phyloP scores from a whole-genome alignment of 768 basidiomycete genomes.

The Tremella fuciformis region DNA sequence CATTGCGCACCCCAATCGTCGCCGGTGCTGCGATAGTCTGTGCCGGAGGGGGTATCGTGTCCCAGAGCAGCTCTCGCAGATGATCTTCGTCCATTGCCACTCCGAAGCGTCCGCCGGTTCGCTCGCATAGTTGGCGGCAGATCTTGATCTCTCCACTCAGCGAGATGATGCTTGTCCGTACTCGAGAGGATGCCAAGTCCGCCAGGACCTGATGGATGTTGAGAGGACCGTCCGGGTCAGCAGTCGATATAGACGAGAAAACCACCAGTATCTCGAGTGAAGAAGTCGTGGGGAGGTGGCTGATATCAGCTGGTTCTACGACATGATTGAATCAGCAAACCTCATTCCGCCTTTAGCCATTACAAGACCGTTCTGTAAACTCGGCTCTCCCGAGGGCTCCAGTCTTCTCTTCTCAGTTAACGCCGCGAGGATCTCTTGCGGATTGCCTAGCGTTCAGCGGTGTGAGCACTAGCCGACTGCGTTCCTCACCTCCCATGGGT shows the following conservation, averaged over 20 bases:
- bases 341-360: conserved; percentile 93
- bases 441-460: conserved; percentile 65
- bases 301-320: conserved; percentile 47
- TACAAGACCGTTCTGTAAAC: conserved; percentile 94
- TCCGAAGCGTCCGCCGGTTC: conserved; percentile 84
- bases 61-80: conserved; percentile 92
- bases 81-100: conserved; percentile 99
- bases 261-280: conserved; percentile 92
- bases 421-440: conserved; percentile 86
- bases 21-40: conserved; percentile 45
- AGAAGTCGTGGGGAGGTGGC: conserved; percentile 95
- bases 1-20: conserved; percentile 51
- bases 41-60: conserved; percentile 90
- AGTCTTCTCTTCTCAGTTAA: conserved; percentile 82
- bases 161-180: conserved; percentile 88
- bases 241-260: conserved; percentile 92
- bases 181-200: conserved; percentile 73
- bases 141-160: conserved; percentile 98
- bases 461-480: not conserved
- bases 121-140: conserved; percentile 83
- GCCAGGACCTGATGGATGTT: conserved; percentile 84
- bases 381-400: conserved; percentile 87
- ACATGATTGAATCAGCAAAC: conserved; percentile 46
- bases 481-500: conserved; percentile 78
- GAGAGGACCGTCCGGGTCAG: conserved; percentile 78